A percentile compares a stretch with the other conserved stretches of the same genome.
Conservation (phyloP, 2,329 filamentous ascomycete genomes). For the Paecilomyces dactylethromorphus region DNA sequence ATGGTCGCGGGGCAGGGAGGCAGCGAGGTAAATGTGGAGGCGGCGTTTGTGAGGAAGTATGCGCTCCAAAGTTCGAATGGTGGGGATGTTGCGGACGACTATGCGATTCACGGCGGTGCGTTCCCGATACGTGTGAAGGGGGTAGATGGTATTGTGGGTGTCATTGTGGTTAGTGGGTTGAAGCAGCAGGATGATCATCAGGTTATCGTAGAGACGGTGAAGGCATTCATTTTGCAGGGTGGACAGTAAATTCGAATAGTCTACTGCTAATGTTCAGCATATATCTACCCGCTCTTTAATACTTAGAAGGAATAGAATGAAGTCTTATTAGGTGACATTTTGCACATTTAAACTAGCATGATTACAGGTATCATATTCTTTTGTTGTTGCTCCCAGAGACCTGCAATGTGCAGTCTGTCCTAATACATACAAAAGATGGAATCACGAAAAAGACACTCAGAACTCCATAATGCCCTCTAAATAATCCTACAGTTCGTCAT, state of each 20-base stretch:
- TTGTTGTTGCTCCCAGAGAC: background rate
- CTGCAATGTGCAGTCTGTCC: background rate
- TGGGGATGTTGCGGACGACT: conserved; percentile 45
- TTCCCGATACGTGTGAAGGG: conserved; percentile 66
- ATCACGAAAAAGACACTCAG: conserved; percentile 16
- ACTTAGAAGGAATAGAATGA: background rate
- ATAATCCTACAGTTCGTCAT: conserved; percentile 70
- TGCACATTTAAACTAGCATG: conserved; percentile 2
- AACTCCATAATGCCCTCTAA: conserved; percentile 28
- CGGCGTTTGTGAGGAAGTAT: conserved; percentile 58
- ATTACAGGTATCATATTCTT: conserved; percentile 1
- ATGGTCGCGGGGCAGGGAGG: conserved; percentile 27
- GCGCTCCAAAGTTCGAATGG: conserved; percentile 51
- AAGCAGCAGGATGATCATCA: conserved; percentile 73
- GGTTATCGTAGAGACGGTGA: conserved; percentile 64
- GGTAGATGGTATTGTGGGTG: conserved; percentile 68
- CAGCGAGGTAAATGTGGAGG: conserved; percentile 49
- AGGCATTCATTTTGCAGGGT: conserved; percentile 37
- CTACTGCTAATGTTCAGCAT: background rate
- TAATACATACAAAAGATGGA: conserved; percentile 12
- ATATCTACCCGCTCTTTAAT: background rate
- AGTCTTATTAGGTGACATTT: background rate
- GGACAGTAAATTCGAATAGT: conserved; percentile 3
- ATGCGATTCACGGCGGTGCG: conserved; percentile 72
- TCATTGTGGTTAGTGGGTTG: conserved; percentile 69